Evolutionary conservation across 2,329 filamentous ascomycete species (phyloP).

Genomic region (Dichotomopilus funicola): DNA sequence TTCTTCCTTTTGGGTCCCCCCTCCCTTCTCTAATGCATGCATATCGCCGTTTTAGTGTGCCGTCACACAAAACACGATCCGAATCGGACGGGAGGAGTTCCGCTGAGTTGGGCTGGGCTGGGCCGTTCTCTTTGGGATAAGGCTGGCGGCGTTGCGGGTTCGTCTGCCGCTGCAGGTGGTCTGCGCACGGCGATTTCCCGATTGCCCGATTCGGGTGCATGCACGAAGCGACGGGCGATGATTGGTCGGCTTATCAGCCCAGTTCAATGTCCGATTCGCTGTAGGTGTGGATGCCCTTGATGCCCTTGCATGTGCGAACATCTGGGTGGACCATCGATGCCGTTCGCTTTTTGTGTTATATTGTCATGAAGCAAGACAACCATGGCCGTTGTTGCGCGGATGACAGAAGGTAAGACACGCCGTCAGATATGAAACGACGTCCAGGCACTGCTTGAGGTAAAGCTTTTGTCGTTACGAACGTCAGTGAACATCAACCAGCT

Average conservation of each 20-base stretch:
- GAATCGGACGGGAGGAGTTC: neutral
- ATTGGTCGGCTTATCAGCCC: neutral
- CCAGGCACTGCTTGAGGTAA: neutral
- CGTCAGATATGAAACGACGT: neutral
- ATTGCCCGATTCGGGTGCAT: slow-evolving; percentile 10
- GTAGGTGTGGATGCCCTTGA: too few relatives aligned
- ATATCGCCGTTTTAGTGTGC: neutral
- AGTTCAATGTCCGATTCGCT: neutral
- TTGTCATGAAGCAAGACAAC: too few relatives aligned
- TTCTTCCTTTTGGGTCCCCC: neutral
- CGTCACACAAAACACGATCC: slow-evolving; percentile 3
- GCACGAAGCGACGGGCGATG: slow-evolving; percentile 2
- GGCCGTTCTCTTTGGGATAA: neutral
- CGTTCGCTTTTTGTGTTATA: too few relatives aligned
- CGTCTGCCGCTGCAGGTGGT: neutral
- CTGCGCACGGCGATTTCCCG: neutral
- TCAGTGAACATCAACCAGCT: neutral
- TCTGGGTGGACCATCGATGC: too few relatives aligned
- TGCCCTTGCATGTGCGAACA: too few relatives aligned
- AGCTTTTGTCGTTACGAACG: neutral
- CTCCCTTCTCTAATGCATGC: neutral
- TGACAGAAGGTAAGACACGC: neutral
- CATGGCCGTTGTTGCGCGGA: neutral
- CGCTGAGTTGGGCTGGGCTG: neutral
- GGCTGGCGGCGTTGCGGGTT: neutral